Conservation (phyloP, 495 filamentous ascomycete species). For the Aspergillus funiculosus region DNA sequence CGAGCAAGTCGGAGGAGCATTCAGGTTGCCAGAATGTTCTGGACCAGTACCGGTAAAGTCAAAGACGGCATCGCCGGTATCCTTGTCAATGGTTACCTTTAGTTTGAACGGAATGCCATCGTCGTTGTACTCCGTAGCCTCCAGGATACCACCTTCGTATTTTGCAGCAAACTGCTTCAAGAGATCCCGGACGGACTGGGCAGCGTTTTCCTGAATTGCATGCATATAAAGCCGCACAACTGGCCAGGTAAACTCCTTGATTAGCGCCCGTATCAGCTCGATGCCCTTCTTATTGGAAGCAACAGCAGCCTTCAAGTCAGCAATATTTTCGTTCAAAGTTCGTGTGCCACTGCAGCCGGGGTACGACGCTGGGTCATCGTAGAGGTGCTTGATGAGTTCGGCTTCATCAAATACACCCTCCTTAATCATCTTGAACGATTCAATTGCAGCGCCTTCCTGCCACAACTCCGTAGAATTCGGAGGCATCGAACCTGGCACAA, state of each 20-base stretch:
- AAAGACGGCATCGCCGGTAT: conserved; percentile 81
- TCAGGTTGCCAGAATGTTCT: conserved; percentile 86
- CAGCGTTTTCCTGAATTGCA: conserved; percentile 87
- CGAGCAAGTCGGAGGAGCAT: conserved; percentile 82
- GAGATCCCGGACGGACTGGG: conserved; percentile 70
- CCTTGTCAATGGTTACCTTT: conserved; percentile 73
- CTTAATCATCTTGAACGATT: conserved; percentile 89
- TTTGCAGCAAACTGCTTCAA: conserved; percentile 67
- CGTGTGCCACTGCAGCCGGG: conserved; percentile 84
- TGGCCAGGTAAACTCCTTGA: conserved; percentile 83
- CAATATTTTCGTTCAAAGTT: conserved; percentile 85
- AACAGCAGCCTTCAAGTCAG: conserved; percentile 90
- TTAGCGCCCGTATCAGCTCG: conserved; percentile 72
- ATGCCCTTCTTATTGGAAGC: conserved; percentile 96
- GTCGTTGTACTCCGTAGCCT: conserved; percentile 90
- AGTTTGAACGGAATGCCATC: conserved; percentile 84
- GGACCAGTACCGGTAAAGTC: conserved; percentile 81
- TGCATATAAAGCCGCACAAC: conserved; percentile 92
- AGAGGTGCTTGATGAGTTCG: conserved; percentile 74
- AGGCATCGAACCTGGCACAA: conserved; percentile 91
- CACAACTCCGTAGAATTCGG: conserved; percentile 85
- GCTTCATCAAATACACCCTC: conserved; percentile 83
- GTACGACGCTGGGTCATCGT: conserved; percentile 73
- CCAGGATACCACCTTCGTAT: conserved; percentile 67
- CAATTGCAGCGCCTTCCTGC: conserved; percentile 89